Evolutionary conservation across 768 basidiomycete species (phyloP).

Genomic region (Pisolithus marmoratus): DNA sequence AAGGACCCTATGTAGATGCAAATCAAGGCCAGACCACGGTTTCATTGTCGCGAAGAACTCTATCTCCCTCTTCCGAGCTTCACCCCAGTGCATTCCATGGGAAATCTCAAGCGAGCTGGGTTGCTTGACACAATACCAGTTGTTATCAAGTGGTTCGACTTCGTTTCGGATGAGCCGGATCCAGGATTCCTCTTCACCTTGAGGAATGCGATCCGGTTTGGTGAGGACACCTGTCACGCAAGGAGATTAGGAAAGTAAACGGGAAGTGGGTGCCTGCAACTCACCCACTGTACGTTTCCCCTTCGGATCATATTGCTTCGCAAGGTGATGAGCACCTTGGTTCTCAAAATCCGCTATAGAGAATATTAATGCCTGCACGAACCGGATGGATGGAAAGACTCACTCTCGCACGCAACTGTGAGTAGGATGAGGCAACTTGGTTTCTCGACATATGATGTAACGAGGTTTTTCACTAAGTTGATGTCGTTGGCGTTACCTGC

Average conservation of each 20-base stretch:
- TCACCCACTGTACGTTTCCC: conserved; percentile 68
- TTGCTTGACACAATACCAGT: conserved; percentile 38
- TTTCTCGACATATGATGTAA: conserved; percentile 41
- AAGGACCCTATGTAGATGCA: conserved; percentile 44
- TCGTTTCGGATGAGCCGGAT: conserved; percentile 51
- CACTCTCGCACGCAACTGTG: conserved; percentile 47
- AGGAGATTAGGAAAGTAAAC: conserved; percentile 20
- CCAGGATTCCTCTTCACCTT: conserved; percentile 38
- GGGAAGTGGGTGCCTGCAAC: conserved; percentile 47
- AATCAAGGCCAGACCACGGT: conserved; percentile 53
- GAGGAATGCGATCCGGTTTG: conserved; percentile 57
- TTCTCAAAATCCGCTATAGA: conserved; percentile 74
- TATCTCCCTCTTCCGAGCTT: conserved; percentile 53
- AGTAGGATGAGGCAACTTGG: conserved; percentile 66
- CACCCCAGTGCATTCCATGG: conserved; percentile 42
- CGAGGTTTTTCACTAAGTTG: conserved; percentile 11
- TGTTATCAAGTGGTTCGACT: conserved; percentile 24
- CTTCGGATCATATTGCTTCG: conserved; percentile 52
- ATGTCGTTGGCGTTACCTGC: conserved; percentile 52
- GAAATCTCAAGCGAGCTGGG: conserved; percentile 24
- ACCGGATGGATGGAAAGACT: not conserved
- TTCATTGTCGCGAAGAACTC: conserved; percentile 46
- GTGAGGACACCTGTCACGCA: conserved; percentile 59
- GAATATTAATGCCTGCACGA: conserved; percentile 23
- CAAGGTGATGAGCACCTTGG: conserved; percentile 65